Evolutionary conservation across 306 rosid genomes (phyloP), one percentile per base, ranked within the genome.

Genomic region (Castanea crenata): DNA sequence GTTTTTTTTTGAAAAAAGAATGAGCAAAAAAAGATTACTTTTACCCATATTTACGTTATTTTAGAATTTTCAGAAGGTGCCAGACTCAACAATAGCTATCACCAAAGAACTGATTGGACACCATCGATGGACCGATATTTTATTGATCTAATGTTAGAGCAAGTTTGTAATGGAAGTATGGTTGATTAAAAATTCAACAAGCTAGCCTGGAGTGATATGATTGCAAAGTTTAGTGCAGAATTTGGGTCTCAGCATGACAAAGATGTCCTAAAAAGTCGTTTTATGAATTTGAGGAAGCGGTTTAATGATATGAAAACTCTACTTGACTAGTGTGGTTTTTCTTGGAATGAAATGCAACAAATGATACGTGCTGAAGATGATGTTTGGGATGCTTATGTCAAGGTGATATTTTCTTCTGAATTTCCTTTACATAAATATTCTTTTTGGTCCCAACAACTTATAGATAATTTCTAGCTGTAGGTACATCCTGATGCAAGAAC

Each of bases 331-430:
- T 61, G 76, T 71, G 91, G 89, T 64, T 87, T 89, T 85, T 34
- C 81, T 11, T 89, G 91, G 93, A 88, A 89, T 87, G 89, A 87
- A 83, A 83, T 81, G 73, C 81, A 62, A 69, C 91, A 85, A 65
- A 87, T 75, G 83, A 80, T 89, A 85, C 41, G 38, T 62, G 91
- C 84, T 62, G 89, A 82, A 67, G 82, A 82, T 58, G 73, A 73
- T 75, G 59, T 87, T 27, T 87, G 93, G 91, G 87, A 85, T 65
- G 81, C 88, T 69, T 82, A 78, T 78, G 80, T 85, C 52, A 73
- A 85, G 91, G 93, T 89, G 69, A 79, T 62, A 34, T 34, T 81
- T 77, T 77, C 49, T 19, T 65, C 52, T 73, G 41, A 31, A 38
- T 81, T 46, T 61, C 15, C n/a, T 4, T 74, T 61, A 3, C n/a